A percentile compares a stretch with the other conserved stretches of the same genome.
Evolutionary conservation across 352 stramenopile species (phyloP).

Genomic region (Phytophthora idaei): DNA sequence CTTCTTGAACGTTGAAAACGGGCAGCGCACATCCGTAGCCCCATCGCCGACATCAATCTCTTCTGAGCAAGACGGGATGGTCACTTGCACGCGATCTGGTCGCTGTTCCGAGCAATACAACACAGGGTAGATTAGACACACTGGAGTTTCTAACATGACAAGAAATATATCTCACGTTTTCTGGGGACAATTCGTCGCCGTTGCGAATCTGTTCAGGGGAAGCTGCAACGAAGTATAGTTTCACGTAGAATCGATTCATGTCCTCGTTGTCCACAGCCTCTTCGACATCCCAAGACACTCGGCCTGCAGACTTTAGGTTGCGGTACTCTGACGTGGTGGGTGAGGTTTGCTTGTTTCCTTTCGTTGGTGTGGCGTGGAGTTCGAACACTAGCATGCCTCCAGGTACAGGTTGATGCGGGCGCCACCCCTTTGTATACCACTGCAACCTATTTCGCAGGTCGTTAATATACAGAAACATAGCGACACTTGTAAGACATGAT

Average conservation of each 20-base stretch:
- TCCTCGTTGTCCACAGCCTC: conserved; percentile 5
- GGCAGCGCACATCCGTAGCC: conserved; percentile 55
- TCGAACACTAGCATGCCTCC: conserved; percentile 84
- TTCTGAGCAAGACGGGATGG: conserved; percentile 73
- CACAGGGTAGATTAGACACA: conserved; percentile 4
- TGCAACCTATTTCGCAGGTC: conserved; percentile 46
- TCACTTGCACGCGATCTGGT: conserved; percentile 64
- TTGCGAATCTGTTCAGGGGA: conserved; percentile 76
- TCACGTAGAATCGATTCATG: conserved; percentile 61
- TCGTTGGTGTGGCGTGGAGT: conserved; percentile 45
- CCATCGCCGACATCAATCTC: conserved; percentile 56
- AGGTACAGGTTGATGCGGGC: conserved; percentile 69
- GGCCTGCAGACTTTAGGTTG: conserved; percentile 14
- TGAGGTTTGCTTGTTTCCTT: conserved; percentile 2
- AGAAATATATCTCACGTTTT: conserved; percentile 49
- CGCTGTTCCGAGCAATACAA: conserved; percentile 37
- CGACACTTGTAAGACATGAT: background rate
- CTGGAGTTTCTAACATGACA: conserved; percentile 4
- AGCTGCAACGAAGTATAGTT: conserved; percentile 74
- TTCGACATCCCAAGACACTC: conserved; percentile 19
- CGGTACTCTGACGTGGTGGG: conserved; percentile 23
- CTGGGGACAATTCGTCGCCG: conserved; percentile 50
- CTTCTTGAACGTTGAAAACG: conserved; percentile 71
- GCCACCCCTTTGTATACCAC: conserved; percentile 76
- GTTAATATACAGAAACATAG: conserved; percentile 1